Evolutionary conservation across 306 rosid species (phyloP).

Genomic region (Trifolium subterraneum): DNA sequence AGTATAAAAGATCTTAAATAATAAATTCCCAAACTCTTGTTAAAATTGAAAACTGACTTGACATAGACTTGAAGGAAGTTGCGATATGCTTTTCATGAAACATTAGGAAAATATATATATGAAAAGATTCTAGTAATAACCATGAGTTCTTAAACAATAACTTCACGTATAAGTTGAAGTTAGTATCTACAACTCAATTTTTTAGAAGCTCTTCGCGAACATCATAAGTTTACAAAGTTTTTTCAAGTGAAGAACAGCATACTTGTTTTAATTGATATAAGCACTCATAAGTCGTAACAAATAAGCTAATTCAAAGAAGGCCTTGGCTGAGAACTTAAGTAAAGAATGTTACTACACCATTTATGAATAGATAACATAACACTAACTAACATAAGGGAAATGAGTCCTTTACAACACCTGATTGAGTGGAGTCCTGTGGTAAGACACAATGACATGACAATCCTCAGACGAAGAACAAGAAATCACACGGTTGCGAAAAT

Average conservation of each 20-base stretch:
- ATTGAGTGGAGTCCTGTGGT: constrained; percentile 63
- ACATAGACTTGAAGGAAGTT: background rate
- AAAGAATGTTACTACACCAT: constrained; percentile 19
- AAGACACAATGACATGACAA: constrained; percentile 75
- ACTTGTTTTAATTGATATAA: background rate
- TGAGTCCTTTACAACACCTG: constrained; percentile 60
- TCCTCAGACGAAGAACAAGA: constrained; percentile 65
- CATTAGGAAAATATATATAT: background rate
- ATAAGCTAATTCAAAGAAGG: background rate
- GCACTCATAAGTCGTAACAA: background rate
- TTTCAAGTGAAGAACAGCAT: background rate
- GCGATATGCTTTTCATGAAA: background rate
- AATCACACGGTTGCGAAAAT: constrained; percentile 63
- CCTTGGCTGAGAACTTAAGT: constrained; percentile 22
- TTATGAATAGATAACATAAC: constrained; percentile 1
- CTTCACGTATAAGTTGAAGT: background rate
- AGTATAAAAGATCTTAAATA: background rate
- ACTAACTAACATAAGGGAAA: constrained; percentile 26
- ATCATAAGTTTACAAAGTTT: background rate
- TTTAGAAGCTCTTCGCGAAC: background rate
- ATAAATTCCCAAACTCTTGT: background rate
- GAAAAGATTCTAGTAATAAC: background rate
- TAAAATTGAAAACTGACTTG: background rate
- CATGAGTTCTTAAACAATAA: background rate
- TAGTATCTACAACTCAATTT: background rate